phyloP scores from a whole-genome alignment of 2,329 filamentous ascomycete species.

The Penicillium sp. region DNA sequence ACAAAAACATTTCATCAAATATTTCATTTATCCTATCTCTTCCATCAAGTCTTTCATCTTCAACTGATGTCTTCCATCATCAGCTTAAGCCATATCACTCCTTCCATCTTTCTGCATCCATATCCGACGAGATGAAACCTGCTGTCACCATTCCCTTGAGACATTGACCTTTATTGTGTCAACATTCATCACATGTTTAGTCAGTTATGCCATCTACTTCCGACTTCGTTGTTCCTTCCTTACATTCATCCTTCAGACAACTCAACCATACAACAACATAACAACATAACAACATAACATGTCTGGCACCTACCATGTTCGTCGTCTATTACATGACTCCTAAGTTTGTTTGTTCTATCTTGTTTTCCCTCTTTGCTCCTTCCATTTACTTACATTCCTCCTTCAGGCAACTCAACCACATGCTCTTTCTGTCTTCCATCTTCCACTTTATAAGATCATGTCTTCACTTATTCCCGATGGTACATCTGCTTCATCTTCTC shows the following conservation, averaged over 20 bases:
- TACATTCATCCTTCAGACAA: neutral
- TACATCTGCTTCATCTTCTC: neutral
- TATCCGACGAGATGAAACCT: neutral
- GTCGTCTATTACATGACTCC: neutral
- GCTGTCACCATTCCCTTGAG: neutral
- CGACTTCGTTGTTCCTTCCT: neutral
- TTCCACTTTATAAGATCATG: neutral
- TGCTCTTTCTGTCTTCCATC: neutral
- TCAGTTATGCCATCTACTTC: neutral
- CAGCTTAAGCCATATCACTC: neutral
- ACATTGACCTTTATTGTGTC: neutral
- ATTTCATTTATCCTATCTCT: neutral
- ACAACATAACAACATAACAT: neutral
- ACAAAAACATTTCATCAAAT: neutral
- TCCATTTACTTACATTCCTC: neutral
- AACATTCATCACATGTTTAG: neutral
- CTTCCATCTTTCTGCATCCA: neutral
- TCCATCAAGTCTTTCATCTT: neutral
- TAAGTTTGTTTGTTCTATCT: neutral
- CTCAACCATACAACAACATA: neutral
- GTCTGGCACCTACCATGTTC: neutral
- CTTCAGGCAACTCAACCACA: neutral
- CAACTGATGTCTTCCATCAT: neutral
- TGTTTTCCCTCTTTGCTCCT: neutral
- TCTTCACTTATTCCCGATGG: neutral